A percentile compares a stretch with the other conserved stretches of the same genome.
These are phyloP conservation scores for Pyricularia sp. DNA, from an alignment of 2,329 filamentous ascomycete species.

Conservation along the genomic window DNA sequence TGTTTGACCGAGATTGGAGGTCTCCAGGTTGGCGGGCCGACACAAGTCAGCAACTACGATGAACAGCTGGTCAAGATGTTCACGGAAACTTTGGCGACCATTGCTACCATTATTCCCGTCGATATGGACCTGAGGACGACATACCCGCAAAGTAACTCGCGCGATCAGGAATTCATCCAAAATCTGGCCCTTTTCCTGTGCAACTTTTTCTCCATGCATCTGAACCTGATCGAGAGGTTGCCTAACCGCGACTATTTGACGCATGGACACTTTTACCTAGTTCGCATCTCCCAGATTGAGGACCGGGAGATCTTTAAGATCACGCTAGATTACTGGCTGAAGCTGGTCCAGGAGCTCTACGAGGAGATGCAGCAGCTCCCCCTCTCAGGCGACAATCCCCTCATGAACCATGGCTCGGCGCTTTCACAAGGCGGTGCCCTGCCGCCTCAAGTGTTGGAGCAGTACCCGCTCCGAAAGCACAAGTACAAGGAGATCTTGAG, in stretches of 20 bases:
- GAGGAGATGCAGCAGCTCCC: conserved; percentile 98
- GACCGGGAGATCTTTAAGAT: conserved; percentile 99
- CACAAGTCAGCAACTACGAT: conserved; percentile 57
- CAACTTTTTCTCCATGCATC: conserved; percentile 91
- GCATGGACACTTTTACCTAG: conserved; percentile 95
- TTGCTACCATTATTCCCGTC: conserved; percentile 85
- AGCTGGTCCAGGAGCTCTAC: conserved; percentile 92
- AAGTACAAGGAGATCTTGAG: conserved; percentile 92
- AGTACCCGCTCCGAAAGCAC: conserved; percentile 91
- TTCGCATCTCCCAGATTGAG: conserved; percentile 96
- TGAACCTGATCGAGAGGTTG: conserved; percentile 86
- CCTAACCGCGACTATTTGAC: conserved; percentile 90
- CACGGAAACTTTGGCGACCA: conserved; percentile 85
- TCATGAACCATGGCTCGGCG: conserved; percentile 63
- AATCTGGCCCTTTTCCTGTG: conserved; percentile 91
- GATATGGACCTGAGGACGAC: conserved; percentile 82
- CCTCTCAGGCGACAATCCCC: conserved; percentile 73
- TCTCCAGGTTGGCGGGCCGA: conserved; percentile 63
- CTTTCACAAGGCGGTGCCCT: conserved; percentile 70
- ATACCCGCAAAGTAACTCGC: conserved; percentile 80
- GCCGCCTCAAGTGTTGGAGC: conserved; percentile 71
- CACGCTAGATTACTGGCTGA: conserved; percentile 97
- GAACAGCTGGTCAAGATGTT: conserved; percentile 98
- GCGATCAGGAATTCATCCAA: conserved; percentile 94
- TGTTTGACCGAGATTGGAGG: conserved; percentile 95